Conservation (phyloP, 1,284 basidiomycete species). For the Cystobasidium sp. region DNA sequence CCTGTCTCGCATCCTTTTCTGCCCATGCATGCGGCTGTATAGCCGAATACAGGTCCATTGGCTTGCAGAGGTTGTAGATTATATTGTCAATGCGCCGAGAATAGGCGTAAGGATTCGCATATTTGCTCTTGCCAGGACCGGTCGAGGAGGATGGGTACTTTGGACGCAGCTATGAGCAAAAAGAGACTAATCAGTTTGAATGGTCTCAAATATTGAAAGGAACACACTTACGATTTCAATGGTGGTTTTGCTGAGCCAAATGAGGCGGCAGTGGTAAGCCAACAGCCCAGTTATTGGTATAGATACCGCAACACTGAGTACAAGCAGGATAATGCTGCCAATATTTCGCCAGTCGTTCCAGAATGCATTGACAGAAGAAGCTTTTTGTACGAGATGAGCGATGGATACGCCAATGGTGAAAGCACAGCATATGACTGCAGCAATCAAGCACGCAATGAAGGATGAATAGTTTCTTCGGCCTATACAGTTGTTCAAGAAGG, state of each 20-base stretch:
- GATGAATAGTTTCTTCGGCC: constrained; percentile 88
- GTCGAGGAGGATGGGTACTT: constrained; percentile 27
- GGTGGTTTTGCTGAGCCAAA: constrained; percentile 83
- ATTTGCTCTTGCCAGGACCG: constrained; percentile 22
- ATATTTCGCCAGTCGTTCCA: constrained; percentile 65
- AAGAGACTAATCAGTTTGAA: neutral
- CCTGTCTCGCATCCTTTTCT: constrained; percentile 24
- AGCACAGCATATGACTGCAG: constrained; percentile 70
- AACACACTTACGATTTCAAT: constrained; percentile 77
- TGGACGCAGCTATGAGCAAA: constrained; percentile 27
- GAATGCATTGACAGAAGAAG: constrained; percentile 54
- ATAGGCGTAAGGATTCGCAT: constrained; percentile 36
- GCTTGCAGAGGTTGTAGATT: constrained; percentile 32
- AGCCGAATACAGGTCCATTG: constrained; percentile 41
- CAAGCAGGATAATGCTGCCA: constrained; percentile 78
- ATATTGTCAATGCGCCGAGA: constrained; percentile 36
- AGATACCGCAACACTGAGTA: constrained; percentile 70
- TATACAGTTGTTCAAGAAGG: constrained; percentile 92
- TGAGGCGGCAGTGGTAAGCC: constrained; percentile 78
- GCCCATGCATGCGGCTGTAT: constrained; percentile 36
- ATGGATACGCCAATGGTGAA: constrained; percentile 66
- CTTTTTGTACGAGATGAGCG: constrained; percentile 17
- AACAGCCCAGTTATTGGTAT: constrained; percentile 79
- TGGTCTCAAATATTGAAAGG: neutral
- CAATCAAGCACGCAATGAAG: constrained; percentile 78